Evolutionary conservation across 2,329 filamentous ascomycete genomes (phyloP).

Genomic region (Alternaria triticina): DNA sequence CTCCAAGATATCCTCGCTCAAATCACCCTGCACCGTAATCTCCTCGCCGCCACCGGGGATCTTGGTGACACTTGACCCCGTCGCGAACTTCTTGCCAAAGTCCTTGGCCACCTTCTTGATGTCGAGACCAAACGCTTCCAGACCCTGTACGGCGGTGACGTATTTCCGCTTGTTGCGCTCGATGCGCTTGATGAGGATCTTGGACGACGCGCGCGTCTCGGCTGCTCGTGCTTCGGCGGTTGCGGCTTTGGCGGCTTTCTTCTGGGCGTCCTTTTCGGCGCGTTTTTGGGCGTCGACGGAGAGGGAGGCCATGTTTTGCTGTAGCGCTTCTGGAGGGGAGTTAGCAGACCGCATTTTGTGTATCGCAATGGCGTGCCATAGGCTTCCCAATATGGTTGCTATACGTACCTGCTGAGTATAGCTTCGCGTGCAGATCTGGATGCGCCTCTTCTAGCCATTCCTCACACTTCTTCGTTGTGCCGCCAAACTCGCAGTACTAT

Average conservation of each 20-base stretch:
- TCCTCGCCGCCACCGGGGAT: conserved; percentile 85
- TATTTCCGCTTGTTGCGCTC: conserved; percentile 98
- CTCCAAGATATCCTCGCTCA: conserved; percentile 92
- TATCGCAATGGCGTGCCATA: neutral
- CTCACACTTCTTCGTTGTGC: conserved; percentile 94
- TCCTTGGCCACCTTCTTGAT: conserved; percentile 97
- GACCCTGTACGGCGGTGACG: conserved; percentile 87
- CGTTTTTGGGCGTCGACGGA: conserved; percentile 92
- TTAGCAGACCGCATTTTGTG: neutral
- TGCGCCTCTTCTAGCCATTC: conserved; percentile 88
- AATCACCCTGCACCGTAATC: conserved; percentile 96
- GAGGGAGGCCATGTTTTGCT: conserved; percentile 82
- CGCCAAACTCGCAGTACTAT: conserved; percentile 98
- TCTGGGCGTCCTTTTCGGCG: conserved; percentile 92
- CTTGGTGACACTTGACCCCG: conserved; percentile 91
- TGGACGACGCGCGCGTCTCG: conserved; percentile 80
- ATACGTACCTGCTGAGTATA: conserved; percentile 82
- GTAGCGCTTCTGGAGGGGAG: conserved; percentile 63
- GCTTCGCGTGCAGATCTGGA: conserved; percentile 72
- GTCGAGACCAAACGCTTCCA: conserved; percentile 90
- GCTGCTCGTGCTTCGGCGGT: conserved; percentile 83
- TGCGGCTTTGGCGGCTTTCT: conserved; percentile 95
- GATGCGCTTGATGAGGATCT: conserved; percentile 92
- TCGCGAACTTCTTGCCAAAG: conserved; percentile 98
- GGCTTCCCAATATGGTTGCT: neutral